Evolutionary conservation across 2,329 filamentous ascomycete genomes (phyloP).

Genomic region (Talaromyces sp.): DNA sequence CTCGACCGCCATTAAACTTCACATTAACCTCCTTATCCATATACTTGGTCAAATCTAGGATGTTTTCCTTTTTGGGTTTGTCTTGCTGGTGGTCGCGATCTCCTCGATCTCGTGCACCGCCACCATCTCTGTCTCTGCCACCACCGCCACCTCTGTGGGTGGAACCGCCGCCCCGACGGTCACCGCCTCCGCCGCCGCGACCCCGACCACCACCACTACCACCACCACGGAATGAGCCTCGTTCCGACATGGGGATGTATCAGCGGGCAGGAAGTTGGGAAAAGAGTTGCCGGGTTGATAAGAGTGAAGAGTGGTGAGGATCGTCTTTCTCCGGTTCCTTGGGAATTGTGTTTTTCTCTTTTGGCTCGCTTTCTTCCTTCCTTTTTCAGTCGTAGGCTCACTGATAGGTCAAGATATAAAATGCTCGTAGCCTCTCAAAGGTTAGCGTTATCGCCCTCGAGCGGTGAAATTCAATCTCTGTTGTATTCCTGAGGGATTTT

Average conservation of each 20-base stretch:
- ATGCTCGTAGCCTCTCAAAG: not conserved
- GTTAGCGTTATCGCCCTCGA: not conserved
- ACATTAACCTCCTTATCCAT: conserved; percentile 94
- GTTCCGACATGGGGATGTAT: conserved; percentile 37
- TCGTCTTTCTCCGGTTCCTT: too few relatives aligned
- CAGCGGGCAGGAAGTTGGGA: not conserved
- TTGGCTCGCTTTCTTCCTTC: not conserved
- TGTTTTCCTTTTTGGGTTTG: conserved; percentile 92
- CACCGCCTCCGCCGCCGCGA: conserved; percentile 36
- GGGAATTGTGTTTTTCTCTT: too few relatives aligned
- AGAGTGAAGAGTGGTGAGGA: not conserved
- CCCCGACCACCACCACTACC: conserved; percentile 29
- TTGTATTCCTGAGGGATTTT: not conserved
- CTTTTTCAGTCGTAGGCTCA: not conserved
- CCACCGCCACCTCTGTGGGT: conserved; percentile 31
- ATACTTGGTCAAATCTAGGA: conserved; percentile 90
- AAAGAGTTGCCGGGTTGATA: not conserved
- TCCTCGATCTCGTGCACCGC: conserved; percentile 46
- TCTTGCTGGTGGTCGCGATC: conserved; percentile 50
- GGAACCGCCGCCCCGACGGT: conserved; percentile 23
- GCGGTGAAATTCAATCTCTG: not conserved
- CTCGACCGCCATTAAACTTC: conserved; percentile 92
- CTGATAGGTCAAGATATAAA: not conserved
- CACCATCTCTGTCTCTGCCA: conserved; percentile 29
- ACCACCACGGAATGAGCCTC: conserved; percentile 50